These are phyloP conservation scores for Irpex rosettiformis DNA, from an alignment of 1,284 basidiomycete species.

Conservation along the genomic window DNA sequence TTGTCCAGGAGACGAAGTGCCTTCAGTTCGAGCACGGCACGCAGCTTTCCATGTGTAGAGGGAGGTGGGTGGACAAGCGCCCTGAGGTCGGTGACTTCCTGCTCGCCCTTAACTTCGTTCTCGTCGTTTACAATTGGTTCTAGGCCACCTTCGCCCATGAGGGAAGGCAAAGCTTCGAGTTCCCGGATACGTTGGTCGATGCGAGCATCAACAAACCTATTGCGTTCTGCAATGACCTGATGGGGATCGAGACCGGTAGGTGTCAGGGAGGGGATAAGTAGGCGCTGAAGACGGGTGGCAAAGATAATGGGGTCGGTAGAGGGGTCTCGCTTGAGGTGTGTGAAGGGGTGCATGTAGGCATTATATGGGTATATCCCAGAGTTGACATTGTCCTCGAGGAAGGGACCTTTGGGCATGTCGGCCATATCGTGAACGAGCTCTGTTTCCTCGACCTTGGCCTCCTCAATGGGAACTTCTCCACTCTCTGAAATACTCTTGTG, in stretches of 20 bases:
- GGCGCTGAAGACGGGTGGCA: conserved; percentile 73
- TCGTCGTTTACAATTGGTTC: conserved; percentile 53
- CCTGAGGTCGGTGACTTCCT: conserved; percentile 34
- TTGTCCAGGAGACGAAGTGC: conserved; percentile 88
- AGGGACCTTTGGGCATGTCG: conserved; percentile 64
- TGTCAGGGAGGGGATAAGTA: conserved; percentile 87
- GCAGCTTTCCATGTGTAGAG: conserved; percentile 77
- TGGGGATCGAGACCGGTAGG: conserved; percentile 94
- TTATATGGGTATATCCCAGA: conserved; percentile 95
- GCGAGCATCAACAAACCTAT: conserved; percentile 87
- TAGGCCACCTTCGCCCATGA: conserved; percentile 74
- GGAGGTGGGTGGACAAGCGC: conserved; percentile 46
- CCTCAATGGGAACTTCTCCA: conserved; percentile 12
- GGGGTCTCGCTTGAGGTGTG: conserved; percentile 64
- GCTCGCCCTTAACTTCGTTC: conserved; percentile 36
- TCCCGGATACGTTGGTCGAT: conserved; percentile 89
- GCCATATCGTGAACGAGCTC: conserved; percentile 22
- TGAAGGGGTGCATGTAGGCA: conserved; percentile 85
- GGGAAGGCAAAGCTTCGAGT: conserved; percentile 81
- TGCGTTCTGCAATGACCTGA: conserved; percentile 87
- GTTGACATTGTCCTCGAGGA: conserved; percentile 76
- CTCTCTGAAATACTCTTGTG: conserved; percentile 49
- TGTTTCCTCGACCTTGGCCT: conserved; percentile 28
- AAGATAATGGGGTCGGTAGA: conserved; percentile 58
- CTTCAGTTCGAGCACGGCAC: conserved; percentile 93